phyloP scores from a whole-genome alignment of 2,329 filamentous ascomycete species.

The Scedosporium boydii region DNA sequence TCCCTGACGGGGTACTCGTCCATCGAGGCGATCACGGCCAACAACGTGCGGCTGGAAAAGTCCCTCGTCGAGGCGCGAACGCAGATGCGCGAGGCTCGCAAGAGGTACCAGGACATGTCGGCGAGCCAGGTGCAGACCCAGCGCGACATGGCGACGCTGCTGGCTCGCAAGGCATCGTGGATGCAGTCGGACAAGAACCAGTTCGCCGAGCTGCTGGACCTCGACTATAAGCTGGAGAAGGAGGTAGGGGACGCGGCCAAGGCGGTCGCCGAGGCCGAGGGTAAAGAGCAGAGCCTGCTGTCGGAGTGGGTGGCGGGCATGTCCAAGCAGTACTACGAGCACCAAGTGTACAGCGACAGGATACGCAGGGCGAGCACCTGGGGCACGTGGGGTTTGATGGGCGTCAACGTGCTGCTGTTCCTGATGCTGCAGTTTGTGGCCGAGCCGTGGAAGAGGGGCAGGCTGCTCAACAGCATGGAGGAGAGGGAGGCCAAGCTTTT shows the following conservation, averaged over 20 bases:
- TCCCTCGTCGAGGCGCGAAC: slow-evolving; percentile 50
- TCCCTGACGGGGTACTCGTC: slow-evolving; percentile 88
- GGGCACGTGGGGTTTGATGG: slow-evolving; percentile 98
- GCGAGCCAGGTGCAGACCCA: slow-evolving; percentile 78
- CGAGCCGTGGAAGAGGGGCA: slow-evolving; percentile 79
- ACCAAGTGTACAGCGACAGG: slow-evolving; percentile 98
- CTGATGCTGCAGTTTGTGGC: slow-evolving; percentile 79
- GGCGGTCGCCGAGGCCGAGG: slow-evolving; percentile 64
- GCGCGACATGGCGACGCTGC: slow-evolving; percentile 86
- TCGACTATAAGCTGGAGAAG: slow-evolving; percentile 88
- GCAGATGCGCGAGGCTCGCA: slow-evolving; percentile 61
- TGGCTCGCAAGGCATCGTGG: slow-evolving; percentile 93
- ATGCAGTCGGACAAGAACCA: slow-evolving; percentile 77
- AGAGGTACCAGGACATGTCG: slow-evolving; percentile 74
- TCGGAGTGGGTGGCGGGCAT: slow-evolving; percentile 73
- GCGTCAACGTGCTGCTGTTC: slow-evolving; percentile 85
- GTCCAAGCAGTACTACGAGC: slow-evolving; percentile 88
- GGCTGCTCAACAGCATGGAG: slow-evolving; percentile 75
- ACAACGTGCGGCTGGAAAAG: slow-evolving; percentile 60
- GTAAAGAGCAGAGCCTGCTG: slow-evolving; percentile 67
- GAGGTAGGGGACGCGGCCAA: slow-evolving; percentile 65
- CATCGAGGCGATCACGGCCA: slow-evolving; percentile 75
- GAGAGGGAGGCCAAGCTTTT: slow-evolving; percentile 59
- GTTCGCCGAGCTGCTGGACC: slow-evolving; percentile 86
- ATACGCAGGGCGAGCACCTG: slow-evolving; percentile 94